Base-by-base conservation (phyloP, 208 protist genomes). In the Acanthamoeba culbertsoni region DNA sequence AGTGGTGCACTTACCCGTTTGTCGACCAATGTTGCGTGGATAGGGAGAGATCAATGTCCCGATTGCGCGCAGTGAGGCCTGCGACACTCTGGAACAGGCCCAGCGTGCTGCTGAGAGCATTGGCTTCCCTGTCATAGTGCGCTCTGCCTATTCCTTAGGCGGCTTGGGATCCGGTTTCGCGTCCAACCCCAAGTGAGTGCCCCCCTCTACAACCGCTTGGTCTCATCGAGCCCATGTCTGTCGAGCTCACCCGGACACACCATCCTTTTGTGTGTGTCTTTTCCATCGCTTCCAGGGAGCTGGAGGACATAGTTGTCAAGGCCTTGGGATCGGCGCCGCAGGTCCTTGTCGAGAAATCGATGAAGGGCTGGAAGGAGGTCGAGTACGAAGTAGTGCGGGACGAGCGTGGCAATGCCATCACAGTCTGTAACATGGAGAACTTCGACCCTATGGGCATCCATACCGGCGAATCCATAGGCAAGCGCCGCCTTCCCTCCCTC, bases 371-470 rank as follows among this genome's bases (percentile, higher is more conserved):
- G 99, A 99, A 99, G 97, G 99, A 99, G 95, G 97, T 99, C 71
- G 99, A 99, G 97, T 99, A 99, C 96, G 99, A 99, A 96, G 98
- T 99, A 45, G 97, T 99, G 46, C 96, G 98, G 88, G 99, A 99
- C 95, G 96, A 97, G 84, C 96, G 98, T 65, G 99, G 99, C 96
- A 99, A 99, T 97, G 99, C 98, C 96, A 99, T 99, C 93, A 99
- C 99, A 40, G 99, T 99, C 59, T 99, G 99, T 97, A 99, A 99
- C 96, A 99, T 99, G 99, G 99, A 99, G 96, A 99, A 99, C 96
- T 99, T 99, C 94, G 98, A 99, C 94, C 98, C 98, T n/a, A 97
- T 99, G 94, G 98, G 99, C 59, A 98, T 99, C 94, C 99, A 99
- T 97, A 99, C 99, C 43, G 99, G 98, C 79, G 99, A 99, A 86